phyloP scores from a whole-genome alignment of 1,284 basidiomycete genomes.

The Ceratobasidium sp. region DNA sequence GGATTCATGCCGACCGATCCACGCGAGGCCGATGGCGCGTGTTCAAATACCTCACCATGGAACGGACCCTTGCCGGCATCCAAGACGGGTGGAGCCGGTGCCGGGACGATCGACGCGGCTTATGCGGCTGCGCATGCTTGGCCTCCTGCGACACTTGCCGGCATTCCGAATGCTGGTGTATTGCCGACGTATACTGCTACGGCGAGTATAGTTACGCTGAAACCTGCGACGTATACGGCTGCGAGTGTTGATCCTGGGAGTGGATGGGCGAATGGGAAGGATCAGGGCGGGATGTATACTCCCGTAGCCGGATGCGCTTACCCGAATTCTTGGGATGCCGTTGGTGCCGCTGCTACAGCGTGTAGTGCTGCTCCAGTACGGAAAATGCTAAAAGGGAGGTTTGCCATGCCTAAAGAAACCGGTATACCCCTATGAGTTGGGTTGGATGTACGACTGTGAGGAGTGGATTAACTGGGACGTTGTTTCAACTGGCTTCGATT shows the following conservation, averaged over 20 bases:
- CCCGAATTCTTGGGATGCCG: conserved; percentile 78
- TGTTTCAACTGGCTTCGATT: no score
- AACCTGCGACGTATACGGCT: conserved; percentile 61
- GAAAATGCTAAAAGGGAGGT: not conserved
- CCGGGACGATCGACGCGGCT: conserved; percentile 49
- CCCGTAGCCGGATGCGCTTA: conserved; percentile 73
- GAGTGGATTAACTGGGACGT: no score
- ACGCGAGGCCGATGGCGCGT: conserved; percentile 70
- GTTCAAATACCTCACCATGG: conserved; percentile 57
- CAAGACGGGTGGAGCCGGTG: conserved; percentile 64
- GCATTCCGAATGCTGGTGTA: conserved; percentile 55
- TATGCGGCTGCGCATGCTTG: conserved; percentile 59
- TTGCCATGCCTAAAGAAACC: conserved; percentile 4
- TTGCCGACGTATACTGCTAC: conserved; percentile 73
- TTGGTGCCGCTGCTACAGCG: conserved; percentile 38
- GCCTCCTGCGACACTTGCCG: conserved; percentile 66
- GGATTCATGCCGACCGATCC: conserved; percentile 92
- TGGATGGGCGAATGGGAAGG: conserved; percentile 73
- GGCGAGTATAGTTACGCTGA: conserved; percentile 64
- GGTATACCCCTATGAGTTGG: not conserved
- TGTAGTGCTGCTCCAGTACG: conserved; percentile 36
- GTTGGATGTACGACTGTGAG: no score
- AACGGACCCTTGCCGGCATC: conserved; percentile 63
- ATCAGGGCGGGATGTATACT: conserved; percentile 48
- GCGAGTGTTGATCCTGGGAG: conserved; percentile 64